These are phyloP conservation scores for Boechera stricta DNA, from an alignment of 345 rosid species.

Conservation along the genomic window DNA sequence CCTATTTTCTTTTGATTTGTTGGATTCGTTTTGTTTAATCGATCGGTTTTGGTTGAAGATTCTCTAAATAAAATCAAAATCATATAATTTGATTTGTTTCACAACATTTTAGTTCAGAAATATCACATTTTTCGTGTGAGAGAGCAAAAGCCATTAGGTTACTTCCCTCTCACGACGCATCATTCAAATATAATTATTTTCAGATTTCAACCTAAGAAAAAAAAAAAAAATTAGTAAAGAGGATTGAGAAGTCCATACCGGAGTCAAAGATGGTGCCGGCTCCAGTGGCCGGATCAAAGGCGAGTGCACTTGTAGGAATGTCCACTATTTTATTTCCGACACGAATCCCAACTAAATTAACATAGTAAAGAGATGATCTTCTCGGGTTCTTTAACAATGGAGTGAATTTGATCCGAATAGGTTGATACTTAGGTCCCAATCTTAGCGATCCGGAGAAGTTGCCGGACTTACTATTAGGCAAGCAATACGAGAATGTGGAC, in stretches of 20 bases:
- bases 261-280: constrained; percentile 96
- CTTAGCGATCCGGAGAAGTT: constrained; percentile 88
- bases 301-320: constrained; percentile 70
- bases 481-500: constrained; percentile 89
- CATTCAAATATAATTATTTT: neutral
- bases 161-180: neutral
- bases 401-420: constrained; percentile 71
- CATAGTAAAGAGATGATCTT: constrained; percentile 85
- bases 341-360: constrained; percentile 70
- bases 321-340: constrained; percentile 77
- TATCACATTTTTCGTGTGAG: neutral
- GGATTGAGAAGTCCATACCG: constrained; percentile 50
- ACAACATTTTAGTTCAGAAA: neutral
- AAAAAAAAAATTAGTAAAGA: neutral
- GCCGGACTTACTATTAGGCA: constrained; percentile 74
- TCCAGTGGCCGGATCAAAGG: constrained; percentile 75
- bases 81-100: neutral
- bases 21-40: neutral
- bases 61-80: neutral
- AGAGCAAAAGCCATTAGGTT: neutral
- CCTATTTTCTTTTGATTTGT: neutral
- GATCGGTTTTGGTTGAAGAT: neutral
- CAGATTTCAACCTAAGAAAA: neutral
- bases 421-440: constrained; percentile 84
- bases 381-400: constrained; percentile 83